Conservation (phyloP, 139 green algal genomes). For the Volvox reticuliferus region DNA sequence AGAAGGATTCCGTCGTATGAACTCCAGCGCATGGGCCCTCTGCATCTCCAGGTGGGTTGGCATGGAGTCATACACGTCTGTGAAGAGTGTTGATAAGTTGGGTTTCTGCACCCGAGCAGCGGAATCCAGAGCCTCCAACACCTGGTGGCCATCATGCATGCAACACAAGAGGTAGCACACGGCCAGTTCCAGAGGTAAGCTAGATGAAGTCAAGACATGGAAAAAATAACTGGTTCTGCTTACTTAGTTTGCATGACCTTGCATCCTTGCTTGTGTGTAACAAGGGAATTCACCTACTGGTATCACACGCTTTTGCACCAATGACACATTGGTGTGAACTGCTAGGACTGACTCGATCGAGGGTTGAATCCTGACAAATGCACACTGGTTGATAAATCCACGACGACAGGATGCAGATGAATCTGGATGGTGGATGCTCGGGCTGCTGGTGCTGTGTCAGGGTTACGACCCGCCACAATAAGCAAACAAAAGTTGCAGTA, state of each 20-base stretch:
- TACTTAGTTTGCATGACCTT: too few relatives aligned
- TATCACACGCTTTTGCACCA: background rate
- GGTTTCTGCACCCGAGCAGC: slow-evolving; percentile 76
- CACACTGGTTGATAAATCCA: too few relatives aligned
- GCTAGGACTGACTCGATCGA: too few relatives aligned
- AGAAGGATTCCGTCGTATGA: background rate
- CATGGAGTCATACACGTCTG: slow-evolving; percentile 85
- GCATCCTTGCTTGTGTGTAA: too few relatives aligned
- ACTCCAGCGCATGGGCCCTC: background rate
- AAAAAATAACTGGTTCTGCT: too few relatives aligned
- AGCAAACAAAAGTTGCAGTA: too few relatives aligned
- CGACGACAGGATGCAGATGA: too few relatives aligned
- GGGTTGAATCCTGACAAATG: too few relatives aligned
- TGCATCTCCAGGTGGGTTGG: slow-evolving; percentile 70
- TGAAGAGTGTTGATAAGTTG: slow-evolving; percentile 77
- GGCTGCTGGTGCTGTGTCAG: too few relatives aligned
- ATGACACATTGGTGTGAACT: too few relatives aligned
- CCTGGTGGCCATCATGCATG: slow-evolving; percentile 52
- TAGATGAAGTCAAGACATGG: background rate
- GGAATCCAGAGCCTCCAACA: slow-evolving; percentile 72
- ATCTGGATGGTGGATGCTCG: too few relatives aligned
- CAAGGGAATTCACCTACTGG: background rate
- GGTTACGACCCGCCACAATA: too few relatives aligned
- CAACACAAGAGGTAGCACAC: background rate
- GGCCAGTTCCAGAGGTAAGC: background rate